These are phyloP conservation scores for Yarrowia yakushimensis DNA, from an alignment of 805 yeast genomes.

Conservation along the genomic window DNA sequence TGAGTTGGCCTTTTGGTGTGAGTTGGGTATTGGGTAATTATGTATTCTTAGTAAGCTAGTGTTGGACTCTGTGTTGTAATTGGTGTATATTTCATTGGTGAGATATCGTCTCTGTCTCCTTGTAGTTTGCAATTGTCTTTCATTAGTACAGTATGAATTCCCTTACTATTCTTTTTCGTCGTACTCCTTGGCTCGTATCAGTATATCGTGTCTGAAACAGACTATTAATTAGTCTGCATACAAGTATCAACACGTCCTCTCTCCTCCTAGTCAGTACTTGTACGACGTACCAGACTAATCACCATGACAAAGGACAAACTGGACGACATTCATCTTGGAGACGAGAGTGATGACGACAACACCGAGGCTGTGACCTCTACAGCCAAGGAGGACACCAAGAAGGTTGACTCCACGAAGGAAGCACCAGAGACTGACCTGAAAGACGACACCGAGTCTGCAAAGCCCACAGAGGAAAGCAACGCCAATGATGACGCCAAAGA, in stretches of 20 bases:
- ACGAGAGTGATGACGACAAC: not conserved
- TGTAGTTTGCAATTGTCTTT: no score
- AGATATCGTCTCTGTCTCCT: no score
- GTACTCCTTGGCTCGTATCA: not conserved
- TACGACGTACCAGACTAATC: not conserved
- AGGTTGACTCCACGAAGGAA: not conserved
- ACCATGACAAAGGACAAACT: not conserved
- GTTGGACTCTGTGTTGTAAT: no score
- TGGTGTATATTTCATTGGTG: no score
- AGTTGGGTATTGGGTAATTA: not conserved
- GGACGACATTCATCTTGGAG: constrained; percentile 20
- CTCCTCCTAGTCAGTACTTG: not conserved
- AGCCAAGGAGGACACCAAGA: not conserved
- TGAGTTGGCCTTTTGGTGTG: no score
- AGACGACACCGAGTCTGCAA: not conserved
- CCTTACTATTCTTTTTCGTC: no score
- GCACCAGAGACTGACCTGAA: no score
- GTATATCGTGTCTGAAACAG: not conserved
- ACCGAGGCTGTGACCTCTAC: not conserved
- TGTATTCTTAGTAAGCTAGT: no score
- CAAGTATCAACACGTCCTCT: not conserved
- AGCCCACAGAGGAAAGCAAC: not conserved
- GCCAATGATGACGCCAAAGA: not conserved
- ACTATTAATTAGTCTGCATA: not conserved
- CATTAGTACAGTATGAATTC: no score